These are phyloP conservation scores for Penicillium sumatraense DNA, from an alignment of 2,329 filamentous ascomycete genomes.

Conservation along the genomic window DNA sequence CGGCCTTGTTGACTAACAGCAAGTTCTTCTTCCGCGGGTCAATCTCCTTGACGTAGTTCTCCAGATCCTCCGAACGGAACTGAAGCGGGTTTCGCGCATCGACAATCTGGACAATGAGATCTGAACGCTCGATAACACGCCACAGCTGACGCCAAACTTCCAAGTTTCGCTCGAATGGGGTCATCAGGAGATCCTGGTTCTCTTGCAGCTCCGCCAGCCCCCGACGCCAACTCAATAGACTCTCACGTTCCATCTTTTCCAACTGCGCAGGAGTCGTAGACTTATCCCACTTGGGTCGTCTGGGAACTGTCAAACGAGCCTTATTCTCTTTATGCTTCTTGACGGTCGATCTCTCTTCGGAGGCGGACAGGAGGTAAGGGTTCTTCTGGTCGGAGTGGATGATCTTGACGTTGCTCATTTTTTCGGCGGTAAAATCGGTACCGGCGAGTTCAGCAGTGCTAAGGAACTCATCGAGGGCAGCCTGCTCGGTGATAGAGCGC, in stretches of 20 bases:
- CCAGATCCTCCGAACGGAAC: slow-evolving; percentile 92
- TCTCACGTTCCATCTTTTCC: slow-evolving; percentile 77
- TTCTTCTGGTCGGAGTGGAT: slow-evolving; percentile 97
- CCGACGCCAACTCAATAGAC: slow-evolving; percentile 84
- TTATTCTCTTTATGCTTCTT: slow-evolving; percentile 84
- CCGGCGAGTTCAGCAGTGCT: slow-evolving; percentile 95
- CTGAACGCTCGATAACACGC: slow-evolving; percentile 96
- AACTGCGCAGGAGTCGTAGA: slow-evolving; percentile 82
- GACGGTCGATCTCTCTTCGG: slow-evolving; percentile 77
- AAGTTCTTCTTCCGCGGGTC: slow-evolving; percentile 87
- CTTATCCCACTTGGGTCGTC: slow-evolving; percentile 86
- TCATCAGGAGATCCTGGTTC: slow-evolving; percentile 93
- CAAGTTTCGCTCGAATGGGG: slow-evolving; percentile 93
- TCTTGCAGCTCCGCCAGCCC: slow-evolving; percentile 92
- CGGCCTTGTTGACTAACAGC: slow-evolving; percentile 95
- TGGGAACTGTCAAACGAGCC: slow-evolving; percentile 80
- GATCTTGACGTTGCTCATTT: slow-evolving; percentile 98
- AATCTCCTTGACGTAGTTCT: slow-evolving; percentile 91
- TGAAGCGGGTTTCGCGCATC: slow-evolving; percentile 93
- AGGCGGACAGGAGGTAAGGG: slow-evolving; percentile 83
- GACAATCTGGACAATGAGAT: slow-evolving; percentile 96
- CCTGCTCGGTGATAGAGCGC: slow-evolving; percentile 97
- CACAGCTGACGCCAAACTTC: slow-evolving; percentile 98
- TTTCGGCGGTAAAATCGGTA: slow-evolving; percentile 98
- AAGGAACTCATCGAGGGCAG: slow-evolving; percentile 93